Base-by-base conservation (phyloP, 768 basidiomycete species). In the Chlorophyllum brunneum region DNA sequence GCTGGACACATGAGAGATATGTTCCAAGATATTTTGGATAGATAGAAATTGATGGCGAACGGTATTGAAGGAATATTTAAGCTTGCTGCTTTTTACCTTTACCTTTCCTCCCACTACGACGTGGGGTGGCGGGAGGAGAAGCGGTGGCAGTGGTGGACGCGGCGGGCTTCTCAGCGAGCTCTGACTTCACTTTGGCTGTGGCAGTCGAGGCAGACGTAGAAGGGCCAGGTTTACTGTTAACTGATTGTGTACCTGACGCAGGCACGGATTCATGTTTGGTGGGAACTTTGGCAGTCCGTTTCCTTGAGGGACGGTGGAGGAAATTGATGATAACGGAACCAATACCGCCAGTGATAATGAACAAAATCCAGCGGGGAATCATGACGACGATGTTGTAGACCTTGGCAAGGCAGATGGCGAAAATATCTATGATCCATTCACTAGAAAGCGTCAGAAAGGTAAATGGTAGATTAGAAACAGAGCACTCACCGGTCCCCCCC, bases 301-400 rank as follows among this genome's bases (percentile, higher is more conserved):
- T 62, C 51, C 55, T 57, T 3, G 58, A 53, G 11, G 60, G 57
- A 41, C 64, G 67, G 63, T 92, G 91, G 57, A 92, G 63, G 31
- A 88, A 54, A 47, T 80, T 78, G 60, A 93, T 75, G 16, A 88
- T 47, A 54, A 88, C 40, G n/a, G 85, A 87, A 5, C 79, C 91
- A 34, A 83, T 2, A 27, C 71, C 73, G 34, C 89, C 91, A 2
- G 87, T 85, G 6, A 77, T 45, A 40, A 89, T 59, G 61, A 88
- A 75, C 61, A 92, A 67, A 20, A 86, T 29, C 85, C 86, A 91
- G 56, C 79, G 79, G n/a, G 91, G 91, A 39, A 92, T 61, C 26
- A 71, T 59, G 51, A 79, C 64, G 11, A 77, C 56, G 54, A 72
- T 52, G 59, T 78, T 68, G 71, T 91, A 91, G 40, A 73, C 37